Conservation (phyloP, 306 rosid genomes). For the Trifolium subterraneum region DNA sequence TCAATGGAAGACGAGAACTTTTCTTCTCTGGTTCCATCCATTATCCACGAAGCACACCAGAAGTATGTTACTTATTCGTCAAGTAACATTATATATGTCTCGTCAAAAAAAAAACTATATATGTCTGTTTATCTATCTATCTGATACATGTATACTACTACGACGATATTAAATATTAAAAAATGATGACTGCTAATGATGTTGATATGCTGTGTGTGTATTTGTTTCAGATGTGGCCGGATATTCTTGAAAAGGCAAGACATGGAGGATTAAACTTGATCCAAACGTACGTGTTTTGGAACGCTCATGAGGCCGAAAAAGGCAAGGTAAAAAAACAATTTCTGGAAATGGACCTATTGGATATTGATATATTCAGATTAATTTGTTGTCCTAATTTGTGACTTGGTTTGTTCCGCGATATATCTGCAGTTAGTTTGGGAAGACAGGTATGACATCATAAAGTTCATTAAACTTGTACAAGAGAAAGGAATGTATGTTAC, state of each 20-base stretch:
- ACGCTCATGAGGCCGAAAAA: conserved; percentile 72
- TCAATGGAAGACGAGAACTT: conserved; percentile 67
- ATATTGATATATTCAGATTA: not conserved
- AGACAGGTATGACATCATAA: conserved; percentile 68
- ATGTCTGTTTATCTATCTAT: not conserved
- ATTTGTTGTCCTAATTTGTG: not conserved
- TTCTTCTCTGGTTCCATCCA: conserved; percentile 87
- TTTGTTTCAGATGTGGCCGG: conserved; percentile 78
- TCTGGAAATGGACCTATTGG: not conserved
- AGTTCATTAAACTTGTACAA: conserved; percentile 58
- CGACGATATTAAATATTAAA: too few relatives aligned
- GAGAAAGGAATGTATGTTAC: conserved; percentile 72
- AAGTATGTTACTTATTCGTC: conserved; percentile 48
- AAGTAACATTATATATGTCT: conserved; percentile 1
- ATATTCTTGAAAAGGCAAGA: conserved; percentile 61
- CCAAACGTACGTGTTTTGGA: conserved; percentile 94
- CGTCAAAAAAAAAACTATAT: too few relatives aligned
- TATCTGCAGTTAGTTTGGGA: conserved; percentile 55
- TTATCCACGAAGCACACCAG: conserved; percentile 79
- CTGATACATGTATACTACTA: not conserved
- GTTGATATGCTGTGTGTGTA: not conserved
- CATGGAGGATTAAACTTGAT: conserved; percentile 81
- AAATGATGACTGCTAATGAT: not conserved
- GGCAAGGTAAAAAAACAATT: conserved; percentile 58
- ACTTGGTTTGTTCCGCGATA: conserved; percentile 25